Evolutionary conservation across 2,329 filamentous ascomycete species (phyloP), one percentile per base, ranked within the genome.

Genomic region (Neofusicoccum parvum): DNA sequence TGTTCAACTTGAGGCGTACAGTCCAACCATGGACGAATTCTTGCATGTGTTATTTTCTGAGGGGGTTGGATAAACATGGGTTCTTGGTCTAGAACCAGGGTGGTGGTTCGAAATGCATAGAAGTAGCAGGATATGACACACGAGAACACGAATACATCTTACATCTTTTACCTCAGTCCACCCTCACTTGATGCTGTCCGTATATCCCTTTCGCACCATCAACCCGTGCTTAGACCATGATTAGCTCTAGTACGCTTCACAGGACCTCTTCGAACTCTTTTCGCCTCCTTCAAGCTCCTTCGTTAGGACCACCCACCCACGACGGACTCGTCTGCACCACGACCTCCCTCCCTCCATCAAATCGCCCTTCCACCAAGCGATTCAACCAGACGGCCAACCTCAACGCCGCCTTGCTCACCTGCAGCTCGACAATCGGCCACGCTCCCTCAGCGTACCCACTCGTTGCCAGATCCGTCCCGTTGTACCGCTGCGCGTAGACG

Each of bases 341-440:
- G 34, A 72, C 69, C 50, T 70, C 65, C 17, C 66, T 70, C 43
- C 69, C 65, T 12, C 64, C 6, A 7, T 12, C 50, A 10, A 68
- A 50, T 5, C 66, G 45, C n/a, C 56, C 56, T 12, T 66, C 69
- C 1, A 78, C 75, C 34, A 79, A 62, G 17, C 71, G 72, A 50
- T 80, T 79, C 59, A 80, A 67, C 78, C 77, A 80, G 5, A 74
- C 77, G 4, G 70, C 78, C 41, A 80, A 54, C 56, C 78, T 72
- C 56, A 79, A 68, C 5, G 76, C 76, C 7, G 78, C 77, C 66
- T 80, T 80, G 64, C 76, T 78, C 37, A 80, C 75, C 66, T 80
- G 78, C 43, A 80, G 34, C 67, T 80, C 78, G 5, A 79, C 74
- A 27, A 80, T 77, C 0, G 77, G 77, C 43, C 75, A 74, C n/a